A percentile compares a stretch with the other conserved stretches of the same genome.
These are phyloP conservation scores for Teratosphaeria gauchensis DNA, from an alignment of 2,329 filamentous ascomycete genomes.

Conservation along the genomic window DNA sequence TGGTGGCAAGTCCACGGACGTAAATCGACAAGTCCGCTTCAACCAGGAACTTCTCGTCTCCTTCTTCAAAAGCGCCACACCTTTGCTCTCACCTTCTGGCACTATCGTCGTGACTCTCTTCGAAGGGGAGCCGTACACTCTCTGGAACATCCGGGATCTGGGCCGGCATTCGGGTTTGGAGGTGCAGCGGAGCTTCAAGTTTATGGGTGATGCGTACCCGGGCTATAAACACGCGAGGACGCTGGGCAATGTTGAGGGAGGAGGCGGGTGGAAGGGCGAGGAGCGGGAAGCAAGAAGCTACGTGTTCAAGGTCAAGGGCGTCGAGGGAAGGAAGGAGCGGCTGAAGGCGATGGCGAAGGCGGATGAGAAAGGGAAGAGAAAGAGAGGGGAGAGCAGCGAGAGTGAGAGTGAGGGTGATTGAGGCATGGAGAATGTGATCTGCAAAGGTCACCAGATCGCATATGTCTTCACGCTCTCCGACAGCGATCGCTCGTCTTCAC, in stretches of 20 bases:
- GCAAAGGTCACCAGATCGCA: neutral
- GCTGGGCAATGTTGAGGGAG: conserved; percentile 46
- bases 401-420: conserved; percentile 13
- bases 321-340: conserved; percentile 9
- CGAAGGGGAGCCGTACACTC: conserved; percentile 84
- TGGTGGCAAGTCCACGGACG: conserved; percentile 81
- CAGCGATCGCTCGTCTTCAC: neutral
- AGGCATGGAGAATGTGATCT: neutral
- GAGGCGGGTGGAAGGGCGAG: conserved; percentile 41
- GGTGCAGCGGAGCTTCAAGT: conserved; percentile 61
- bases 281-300: conserved; percentile 38
- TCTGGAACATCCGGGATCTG: conserved; percentile 90
- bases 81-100: conserved; percentile 46
- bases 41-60: conserved; percentile 72
- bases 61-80: conserved; percentile 52
- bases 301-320: conserved; percentile 33
- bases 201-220: conserved; percentile 57
- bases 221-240: conserved; percentile 67
- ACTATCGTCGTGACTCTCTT: conserved; percentile 76
- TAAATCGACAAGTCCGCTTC: conserved; percentile 85
- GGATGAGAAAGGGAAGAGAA: conserved; percentile 14
- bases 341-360: conserved; percentile 5
- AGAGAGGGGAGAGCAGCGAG: conserved; percentile 4
- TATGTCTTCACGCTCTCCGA: neutral
- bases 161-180: conserved; percentile 65